Evolutionary conservation across 352 stramenopile genomes (phyloP).

Genomic region (Globisporangium solare): DNA sequence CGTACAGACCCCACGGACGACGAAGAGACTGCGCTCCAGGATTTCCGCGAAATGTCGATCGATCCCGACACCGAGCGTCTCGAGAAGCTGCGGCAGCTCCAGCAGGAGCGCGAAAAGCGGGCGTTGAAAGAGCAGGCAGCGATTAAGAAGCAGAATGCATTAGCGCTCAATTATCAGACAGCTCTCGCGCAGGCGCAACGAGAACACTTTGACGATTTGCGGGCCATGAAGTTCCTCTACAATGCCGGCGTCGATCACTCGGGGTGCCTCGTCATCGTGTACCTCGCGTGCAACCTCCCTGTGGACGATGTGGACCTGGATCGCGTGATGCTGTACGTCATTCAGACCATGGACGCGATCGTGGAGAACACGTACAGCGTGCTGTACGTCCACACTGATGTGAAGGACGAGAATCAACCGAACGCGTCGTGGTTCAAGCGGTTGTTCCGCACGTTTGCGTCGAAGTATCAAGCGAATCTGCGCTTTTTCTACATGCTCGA

Average conservation of each 20-base stretch:
- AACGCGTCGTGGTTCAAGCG: conserved; percentile 63
- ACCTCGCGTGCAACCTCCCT: conserved; percentile 50
- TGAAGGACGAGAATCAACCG: conserved; percentile 47
- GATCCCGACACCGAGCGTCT: conserved; percentile 57
- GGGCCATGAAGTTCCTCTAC: conserved; percentile 57
- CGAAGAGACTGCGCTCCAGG: conserved; percentile 36
- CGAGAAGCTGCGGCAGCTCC: conserved; percentile 29
- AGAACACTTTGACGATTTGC: conserved; percentile 59
- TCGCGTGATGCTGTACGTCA: conserved; percentile 68
- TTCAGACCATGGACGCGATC: conserved; percentile 58
- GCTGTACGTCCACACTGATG: conserved; percentile 56
- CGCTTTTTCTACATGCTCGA: conserved; percentile 80
- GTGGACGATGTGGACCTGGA: conserved; percentile 49
- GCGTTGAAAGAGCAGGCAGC: conserved; percentile 10
- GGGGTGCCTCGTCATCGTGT: conserved; percentile 64
- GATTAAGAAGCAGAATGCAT: conserved; percentile 4
- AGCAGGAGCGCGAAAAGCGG: conserved; percentile 27
- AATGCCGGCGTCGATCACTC: conserved; percentile 60
- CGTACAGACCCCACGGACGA: conserved; percentile 18
- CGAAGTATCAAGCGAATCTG: conserved; percentile 55
- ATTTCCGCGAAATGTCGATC: conserved; percentile 53
- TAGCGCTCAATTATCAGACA: conserved; percentile 28
- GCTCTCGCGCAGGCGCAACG: conserved; percentile 41
- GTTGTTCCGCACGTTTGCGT: conserved; percentile 52
- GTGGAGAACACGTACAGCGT: conserved; percentile 58